Conservation (phyloP, 2,329 filamentous ascomycete species). For the Colletotrichum falcatum region DNA sequence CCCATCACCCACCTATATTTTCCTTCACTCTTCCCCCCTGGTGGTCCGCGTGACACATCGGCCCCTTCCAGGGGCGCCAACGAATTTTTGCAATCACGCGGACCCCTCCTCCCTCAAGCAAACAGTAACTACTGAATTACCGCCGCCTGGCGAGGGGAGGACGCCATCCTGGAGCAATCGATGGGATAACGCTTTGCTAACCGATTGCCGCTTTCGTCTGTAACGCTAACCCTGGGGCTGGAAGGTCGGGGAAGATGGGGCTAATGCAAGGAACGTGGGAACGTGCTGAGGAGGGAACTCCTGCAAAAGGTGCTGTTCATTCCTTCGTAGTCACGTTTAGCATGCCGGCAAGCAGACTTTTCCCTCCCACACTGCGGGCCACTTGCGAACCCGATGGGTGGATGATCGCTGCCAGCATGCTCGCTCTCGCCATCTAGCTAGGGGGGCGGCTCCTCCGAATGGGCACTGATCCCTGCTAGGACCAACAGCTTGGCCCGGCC, state of each 20-base stretch:
- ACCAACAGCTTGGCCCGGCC: constrained; percentile 16
- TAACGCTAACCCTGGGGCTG: constrained; percentile 19
- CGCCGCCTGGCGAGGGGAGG: constrained; percentile 2
- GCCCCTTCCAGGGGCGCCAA: background rate
- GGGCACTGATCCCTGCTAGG: constrained; percentile 4
- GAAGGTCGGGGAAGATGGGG: constrained; percentile 29
- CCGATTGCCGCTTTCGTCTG: constrained; percentile 34
- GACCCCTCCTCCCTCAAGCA: background rate
- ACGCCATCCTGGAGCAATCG: constrained; percentile 36
- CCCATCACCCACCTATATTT: background rate
- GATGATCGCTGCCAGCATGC: constrained; percentile 29
- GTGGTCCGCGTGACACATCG: constrained; percentile 28
- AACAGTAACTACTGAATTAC: constrained; percentile 15
- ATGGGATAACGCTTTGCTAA: constrained; percentile 40
- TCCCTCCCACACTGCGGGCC: background rate
- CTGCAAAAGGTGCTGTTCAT: background rate
- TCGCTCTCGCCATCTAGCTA: constrained; percentile 3
- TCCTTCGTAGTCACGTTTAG: background rate
- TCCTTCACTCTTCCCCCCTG: background rate
- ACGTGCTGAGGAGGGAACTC: constrained; percentile 5
- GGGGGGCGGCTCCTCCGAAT: background rate
- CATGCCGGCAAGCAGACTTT: constrained; percentile 8
- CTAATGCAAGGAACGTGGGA: constrained; percentile 40
- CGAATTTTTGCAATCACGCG: constrained; percentile 28
- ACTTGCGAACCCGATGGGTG: background rate